phyloP scores from a whole-genome alignment of 148 eudicot species.

The Vaccinium vitisidaea region DNA sequence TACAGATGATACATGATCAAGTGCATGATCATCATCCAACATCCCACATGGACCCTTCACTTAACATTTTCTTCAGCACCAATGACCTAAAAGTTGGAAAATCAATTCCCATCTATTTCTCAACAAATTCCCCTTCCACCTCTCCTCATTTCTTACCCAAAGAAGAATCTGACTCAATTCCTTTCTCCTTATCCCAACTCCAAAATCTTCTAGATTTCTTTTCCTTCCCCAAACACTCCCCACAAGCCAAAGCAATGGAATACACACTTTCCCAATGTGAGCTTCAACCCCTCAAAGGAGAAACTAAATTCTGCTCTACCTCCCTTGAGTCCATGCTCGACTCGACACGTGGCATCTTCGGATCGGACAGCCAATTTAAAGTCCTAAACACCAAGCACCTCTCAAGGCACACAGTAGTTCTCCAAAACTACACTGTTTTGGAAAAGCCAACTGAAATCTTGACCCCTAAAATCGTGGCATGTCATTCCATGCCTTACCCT shows the following conservation, averaged over 20 bases:
- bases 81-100: slow-evolving; percentile 46
- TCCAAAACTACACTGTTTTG: slow-evolving; percentile 38
- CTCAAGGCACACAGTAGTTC: neutral
- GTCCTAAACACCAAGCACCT: slow-evolving; percentile 31
- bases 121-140: slow-evolving; percentile 34
- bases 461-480: slow-evolving; percentile 48
- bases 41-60: slow-evolving; percentile 30
- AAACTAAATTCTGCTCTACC: slow-evolving; percentile 46
- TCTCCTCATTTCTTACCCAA: slow-evolving; percentile 43
- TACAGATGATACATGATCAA: neutral
- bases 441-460: slow-evolving; percentile 27
- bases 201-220: slow-evolving; percentile 39
- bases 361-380: slow-evolving; percentile 23
- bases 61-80: slow-evolving; percentile 48
- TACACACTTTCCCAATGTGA: slow-evolving; percentile 42
- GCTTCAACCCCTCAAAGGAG: slow-evolving; percentile 35
- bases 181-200: slow-evolving; percentile 48
- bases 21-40: slow-evolving; percentile 12
- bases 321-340: slow-evolving; percentile 55
- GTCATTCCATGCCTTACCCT: slow-evolving; percentile 72
- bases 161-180: slow-evolving; percentile 57
- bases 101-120: slow-evolving; percentile 44
- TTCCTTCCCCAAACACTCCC: slow-evolving; percentile 33
- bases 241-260: slow-evolving; percentile 47
- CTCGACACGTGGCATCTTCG: slow-evolving; percentile 22